These are phyloP conservation scores for Geosmithia putterillii DNA, from an alignment of 2,329 filamentous ascomycete genomes.

Conservation along the genomic window DNA sequence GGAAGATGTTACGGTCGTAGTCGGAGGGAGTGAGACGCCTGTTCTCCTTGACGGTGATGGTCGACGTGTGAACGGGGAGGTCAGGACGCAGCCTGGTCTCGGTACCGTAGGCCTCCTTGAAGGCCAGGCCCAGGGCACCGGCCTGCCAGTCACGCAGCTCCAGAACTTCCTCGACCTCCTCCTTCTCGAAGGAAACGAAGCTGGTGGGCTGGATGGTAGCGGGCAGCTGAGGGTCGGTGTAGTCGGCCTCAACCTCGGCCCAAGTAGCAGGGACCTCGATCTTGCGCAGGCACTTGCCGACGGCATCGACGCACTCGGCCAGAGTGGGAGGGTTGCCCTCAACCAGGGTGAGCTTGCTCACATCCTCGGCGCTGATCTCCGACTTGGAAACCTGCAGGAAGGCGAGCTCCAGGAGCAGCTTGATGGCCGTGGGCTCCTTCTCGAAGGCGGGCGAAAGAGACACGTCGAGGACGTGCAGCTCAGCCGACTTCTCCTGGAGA, in stretches of 20 bases:
- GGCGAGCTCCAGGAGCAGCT: conserved; percentile 63
- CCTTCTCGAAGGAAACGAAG: conserved; percentile 70
- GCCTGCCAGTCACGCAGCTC: conserved; percentile 66
- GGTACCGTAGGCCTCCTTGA: conserved; percentile 89
- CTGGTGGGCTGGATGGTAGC: conserved; percentile 62
- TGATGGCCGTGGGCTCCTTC: conserved; percentile 50
- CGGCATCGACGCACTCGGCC: conserved; percentile 49
- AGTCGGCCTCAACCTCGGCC: conserved; percentile 52
- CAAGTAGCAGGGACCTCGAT: conserved; percentile 71
- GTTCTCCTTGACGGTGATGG: conserved; percentile 89
- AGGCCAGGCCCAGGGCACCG: conserved; percentile 75
- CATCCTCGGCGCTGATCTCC: conserved; percentile 45
- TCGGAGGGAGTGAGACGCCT: conserved; percentile 75
- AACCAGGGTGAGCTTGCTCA: conserved; percentile 52
- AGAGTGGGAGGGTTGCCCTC: conserved; percentile 38
- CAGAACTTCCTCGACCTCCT: conserved; percentile 54
- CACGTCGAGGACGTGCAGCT: conserved; percentile 67
- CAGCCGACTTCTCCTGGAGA: conserved; percentile 55
- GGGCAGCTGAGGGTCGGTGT: conserved; percentile 38
- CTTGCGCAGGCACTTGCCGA: conserved; percentile 59
- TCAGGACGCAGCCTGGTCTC: conserved; percentile 69
- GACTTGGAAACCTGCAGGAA: conserved; percentile 71
- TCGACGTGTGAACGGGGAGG: conserved; percentile 70
- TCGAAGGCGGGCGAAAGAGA: conserved; percentile 55
- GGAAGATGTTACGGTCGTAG: conserved; percentile 99